Conservation (phyloP, 768 basidiomycete species). For the Trametes cinnabarina region DNA sequence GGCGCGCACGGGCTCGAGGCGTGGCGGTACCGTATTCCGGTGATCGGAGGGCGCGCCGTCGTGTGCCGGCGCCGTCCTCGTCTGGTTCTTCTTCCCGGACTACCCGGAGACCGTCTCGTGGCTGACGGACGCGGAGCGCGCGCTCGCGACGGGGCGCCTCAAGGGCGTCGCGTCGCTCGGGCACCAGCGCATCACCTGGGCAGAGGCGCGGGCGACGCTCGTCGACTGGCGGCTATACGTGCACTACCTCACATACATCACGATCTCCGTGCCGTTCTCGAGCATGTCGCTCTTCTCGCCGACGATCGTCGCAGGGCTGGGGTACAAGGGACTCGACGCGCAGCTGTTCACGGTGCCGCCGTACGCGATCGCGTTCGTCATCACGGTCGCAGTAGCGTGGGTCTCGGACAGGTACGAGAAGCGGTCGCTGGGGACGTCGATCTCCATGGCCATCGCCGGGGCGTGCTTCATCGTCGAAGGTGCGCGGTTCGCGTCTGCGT, state of each 20-base stretch:
- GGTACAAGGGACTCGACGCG: conserved; percentile 50
- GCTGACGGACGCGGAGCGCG: conserved; percentile 43
- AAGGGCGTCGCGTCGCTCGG: conserved; percentile 39
- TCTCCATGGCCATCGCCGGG: conserved; percentile 20
- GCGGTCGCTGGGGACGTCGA: conserved; percentile 18
- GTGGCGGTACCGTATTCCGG: conserved; percentile 39
- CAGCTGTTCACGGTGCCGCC: conserved; percentile 63
- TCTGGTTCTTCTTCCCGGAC: conserved; percentile 42
- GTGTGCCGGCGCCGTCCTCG: conserved; percentile 34
- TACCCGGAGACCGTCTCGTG: conserved; percentile 48
- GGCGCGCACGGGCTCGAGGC: conserved; percentile 25
- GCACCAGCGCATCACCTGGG: conserved; percentile 37
- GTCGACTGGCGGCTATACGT: conserved; percentile 38
- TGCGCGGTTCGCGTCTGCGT: not conserved
- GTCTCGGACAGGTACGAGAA: conserved; percentile 20
- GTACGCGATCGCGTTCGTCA: conserved; percentile 35
- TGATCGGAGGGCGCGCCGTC: conserved; percentile 49
- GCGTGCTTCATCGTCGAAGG: conserved; percentile 23
- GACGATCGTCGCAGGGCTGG: conserved; percentile 63
- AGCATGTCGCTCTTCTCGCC: conserved; percentile 59
- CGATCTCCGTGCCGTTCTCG: conserved; percentile 44
- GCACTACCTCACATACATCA: conserved; percentile 43
- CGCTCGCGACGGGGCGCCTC: conserved; percentile 36
- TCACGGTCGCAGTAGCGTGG: conserved; percentile 23
- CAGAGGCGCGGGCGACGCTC: conserved; percentile 36